Evolutionary conservation across 768 basidiomycete species (phyloP).

Genomic region (Boletus coccyginus): DNA sequence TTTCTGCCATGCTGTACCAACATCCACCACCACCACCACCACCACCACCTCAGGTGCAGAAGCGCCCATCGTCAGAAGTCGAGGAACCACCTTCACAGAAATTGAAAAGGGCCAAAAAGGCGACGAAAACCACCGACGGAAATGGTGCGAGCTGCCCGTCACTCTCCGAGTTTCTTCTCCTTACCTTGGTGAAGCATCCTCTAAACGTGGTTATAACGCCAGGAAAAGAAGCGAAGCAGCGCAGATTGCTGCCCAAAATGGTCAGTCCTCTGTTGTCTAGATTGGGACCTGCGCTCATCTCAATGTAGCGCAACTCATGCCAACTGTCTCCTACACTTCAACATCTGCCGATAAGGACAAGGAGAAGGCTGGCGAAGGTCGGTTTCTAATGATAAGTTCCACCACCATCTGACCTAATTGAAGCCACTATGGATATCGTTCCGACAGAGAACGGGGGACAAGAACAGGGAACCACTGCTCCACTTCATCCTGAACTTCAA

Average conservation of each 20-base stretch:
- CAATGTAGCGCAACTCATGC: constrained; percentile 43
- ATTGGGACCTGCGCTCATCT: constrained; percentile 14
- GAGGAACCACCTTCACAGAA: constrained; percentile 42
- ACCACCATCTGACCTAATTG: constrained; percentile 1
- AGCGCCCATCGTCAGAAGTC: constrained; percentile 38
- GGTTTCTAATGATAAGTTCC: constrained; percentile 10
- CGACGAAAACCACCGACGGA: constrained; percentile 34
- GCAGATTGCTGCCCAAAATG: constrained; percentile 61
- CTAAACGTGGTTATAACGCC: constrained; percentile 66
- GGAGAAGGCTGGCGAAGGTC: constrained; percentile 42
- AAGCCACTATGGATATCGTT: constrained; percentile 31
- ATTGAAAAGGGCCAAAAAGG: constrained; percentile 46
- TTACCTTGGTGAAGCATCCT: constrained; percentile 32
- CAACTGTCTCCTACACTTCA: constrained; percentile 43
- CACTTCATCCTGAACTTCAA: constrained; percentile 65
- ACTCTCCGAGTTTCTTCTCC: constrained; percentile 5
- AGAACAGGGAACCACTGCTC: constrained; percentile 29
- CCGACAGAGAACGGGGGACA: constrained; percentile 28
- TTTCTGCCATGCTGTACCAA: constrained; percentile 30
- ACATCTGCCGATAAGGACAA: constrained; percentile 41
- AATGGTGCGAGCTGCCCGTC: constrained; percentile 26
- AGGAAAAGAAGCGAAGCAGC: constrained; percentile 74
- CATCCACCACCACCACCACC: constrained; percentile 30
- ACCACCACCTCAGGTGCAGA: constrained; percentile 30
- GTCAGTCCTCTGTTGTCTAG: constrained; percentile 34